These are phyloP conservation scores for Entomortierella beljakovae DNA, from an alignment of 192 early-diverging fungal species.

Conservation along the genomic window DNA sequence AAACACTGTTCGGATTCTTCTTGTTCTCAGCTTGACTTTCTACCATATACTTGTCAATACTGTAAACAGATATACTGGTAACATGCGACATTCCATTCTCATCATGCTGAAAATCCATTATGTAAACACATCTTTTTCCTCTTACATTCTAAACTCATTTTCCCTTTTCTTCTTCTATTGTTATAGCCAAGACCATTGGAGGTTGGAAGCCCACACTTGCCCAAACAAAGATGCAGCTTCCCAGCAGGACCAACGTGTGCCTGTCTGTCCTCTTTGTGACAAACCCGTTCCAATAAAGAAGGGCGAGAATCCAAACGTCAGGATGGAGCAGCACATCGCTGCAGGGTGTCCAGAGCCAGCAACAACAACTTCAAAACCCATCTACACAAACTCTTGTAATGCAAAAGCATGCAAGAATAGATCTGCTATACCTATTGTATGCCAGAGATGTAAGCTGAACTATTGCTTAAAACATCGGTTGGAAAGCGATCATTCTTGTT, in stretches of 20 bases:
- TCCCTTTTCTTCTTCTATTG: neutral
- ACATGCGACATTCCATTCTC: neutral
- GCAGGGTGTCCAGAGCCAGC: conserved; percentile 65
- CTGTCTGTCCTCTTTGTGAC: conserved; percentile 81
- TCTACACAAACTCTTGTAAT: conserved; percentile 70
- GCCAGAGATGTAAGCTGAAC: conserved; percentile 69
- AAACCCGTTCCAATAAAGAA: conserved; percentile 76
- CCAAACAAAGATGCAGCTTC: conserved; percentile 63
- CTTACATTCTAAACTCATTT: neutral
- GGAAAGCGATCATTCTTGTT: conserved; percentile 78
- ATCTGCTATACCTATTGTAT: conserved; percentile 74
- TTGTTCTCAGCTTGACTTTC: conserved; percentile 66
- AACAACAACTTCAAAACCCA: conserved; percentile 59
- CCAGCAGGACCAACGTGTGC: conserved; percentile 69
- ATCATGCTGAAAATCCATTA: no score
- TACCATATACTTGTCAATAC: conserved; percentile 66
- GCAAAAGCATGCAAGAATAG: conserved; percentile 73
- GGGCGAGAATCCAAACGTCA: conserved; percentile 80
- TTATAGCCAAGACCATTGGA: conserved; percentile 77
- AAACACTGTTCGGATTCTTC: conserved; percentile 69
- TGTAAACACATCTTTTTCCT: no score
- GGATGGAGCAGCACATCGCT: conserved; percentile 76
- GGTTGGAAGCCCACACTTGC: conserved; percentile 73
- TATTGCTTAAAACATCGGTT: conserved; percentile 88
- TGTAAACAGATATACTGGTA: conserved; percentile 68